A percentile compares a stretch with the other conserved stretches of the same genome.
Conservation (phyloP, 192 early-diverging fungal species). For the Kappamyces sp. region DNA sequence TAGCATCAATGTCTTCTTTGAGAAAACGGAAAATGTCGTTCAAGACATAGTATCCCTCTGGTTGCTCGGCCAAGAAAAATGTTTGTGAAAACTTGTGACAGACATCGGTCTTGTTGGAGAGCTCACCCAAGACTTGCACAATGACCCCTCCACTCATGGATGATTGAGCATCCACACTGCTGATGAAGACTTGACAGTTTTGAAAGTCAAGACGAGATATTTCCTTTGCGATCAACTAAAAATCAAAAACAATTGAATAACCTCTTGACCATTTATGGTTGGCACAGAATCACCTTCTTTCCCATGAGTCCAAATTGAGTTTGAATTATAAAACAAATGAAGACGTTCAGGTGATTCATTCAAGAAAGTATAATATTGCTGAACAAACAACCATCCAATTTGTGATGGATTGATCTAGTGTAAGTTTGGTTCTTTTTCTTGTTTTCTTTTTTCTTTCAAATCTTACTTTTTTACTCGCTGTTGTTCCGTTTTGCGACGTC, state of each 20-base stretch:
- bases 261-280: constrained; percentile 67
- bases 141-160: constrained; percentile 74
- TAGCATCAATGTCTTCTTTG: constrained; percentile 68
- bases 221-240: constrained; percentile 55
- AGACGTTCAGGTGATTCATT: constrained; percentile 75
- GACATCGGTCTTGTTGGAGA: constrained; percentile 75
- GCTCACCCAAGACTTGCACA: constrained; percentile 86
- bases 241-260: constrained; percentile 24
- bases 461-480: too few relatives aligned
- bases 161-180: constrained; percentile 77
- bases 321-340: constrained; percentile 83
- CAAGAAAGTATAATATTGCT: constrained; percentile 90
- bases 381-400: constrained; percentile 90
- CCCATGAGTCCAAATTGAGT: constrained; percentile 78
- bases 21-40: constrained; percentile 94
- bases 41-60: constrained; percentile 84
- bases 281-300: constrained; percentile 67
- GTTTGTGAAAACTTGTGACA: constrained; percentile 88
- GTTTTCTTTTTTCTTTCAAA: too few relatives aligned
- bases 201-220: constrained; percentile 73
- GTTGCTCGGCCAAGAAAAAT: constrained; percentile 84
- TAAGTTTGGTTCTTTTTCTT: background rate
- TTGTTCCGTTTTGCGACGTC: too few relatives aligned
- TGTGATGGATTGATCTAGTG: constrained; percentile 47
- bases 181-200: constrained; percentile 81